Evolutionary conservation across 768 basidiomycete genomes (phyloP).

Genomic region (Arthromyces matolae): DNA sequence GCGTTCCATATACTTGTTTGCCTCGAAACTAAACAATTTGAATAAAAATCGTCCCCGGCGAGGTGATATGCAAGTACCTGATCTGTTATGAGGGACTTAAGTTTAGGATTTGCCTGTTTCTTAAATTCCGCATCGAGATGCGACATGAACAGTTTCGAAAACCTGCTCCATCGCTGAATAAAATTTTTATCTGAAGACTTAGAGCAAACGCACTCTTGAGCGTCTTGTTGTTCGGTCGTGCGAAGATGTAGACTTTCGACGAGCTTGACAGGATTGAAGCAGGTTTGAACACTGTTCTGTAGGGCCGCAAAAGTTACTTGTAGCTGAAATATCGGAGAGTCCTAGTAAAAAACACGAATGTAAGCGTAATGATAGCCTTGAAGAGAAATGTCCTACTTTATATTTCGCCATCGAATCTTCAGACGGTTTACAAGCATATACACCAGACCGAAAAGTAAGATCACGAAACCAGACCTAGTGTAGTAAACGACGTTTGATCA

Average conservation of each 20-base stretch:
- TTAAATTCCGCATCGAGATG: conserved; percentile 85
- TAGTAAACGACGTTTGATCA: no score
- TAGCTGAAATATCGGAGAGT: conserved; percentile 74
- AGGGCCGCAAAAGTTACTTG: conserved; percentile 84
- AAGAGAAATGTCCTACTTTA: conserved; percentile 24
- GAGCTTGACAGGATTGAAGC: conserved; percentile 81
- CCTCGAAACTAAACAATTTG: conserved; percentile 78
- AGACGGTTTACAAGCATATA: conserved; percentile 71
- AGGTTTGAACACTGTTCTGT: conserved; percentile 62
- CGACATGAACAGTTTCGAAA: conserved; percentile 92
- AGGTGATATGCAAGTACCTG: conserved; percentile 46
- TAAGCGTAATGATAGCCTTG: background rate
- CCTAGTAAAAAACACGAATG: conserved; percentile 38
- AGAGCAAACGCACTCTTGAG: conserved; percentile 70
- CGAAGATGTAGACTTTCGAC: conserved; percentile 82
- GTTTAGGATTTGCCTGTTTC: conserved; percentile 62
- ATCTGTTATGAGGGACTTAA: conserved; percentile 67
- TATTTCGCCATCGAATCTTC: conserved; percentile 43
- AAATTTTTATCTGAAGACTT: background rate
- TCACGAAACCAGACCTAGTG: conserved; percentile 90
- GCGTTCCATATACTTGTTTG: conserved; percentile 73
- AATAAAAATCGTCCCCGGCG: conserved; percentile 1
- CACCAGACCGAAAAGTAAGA: conserved; percentile 72
- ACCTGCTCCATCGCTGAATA: conserved; percentile 40
- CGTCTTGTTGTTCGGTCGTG: conserved; percentile 90